Conservation (phyloP, 2,329 filamentous ascomycete species). For the Colletotrichum abscissum region DNA sequence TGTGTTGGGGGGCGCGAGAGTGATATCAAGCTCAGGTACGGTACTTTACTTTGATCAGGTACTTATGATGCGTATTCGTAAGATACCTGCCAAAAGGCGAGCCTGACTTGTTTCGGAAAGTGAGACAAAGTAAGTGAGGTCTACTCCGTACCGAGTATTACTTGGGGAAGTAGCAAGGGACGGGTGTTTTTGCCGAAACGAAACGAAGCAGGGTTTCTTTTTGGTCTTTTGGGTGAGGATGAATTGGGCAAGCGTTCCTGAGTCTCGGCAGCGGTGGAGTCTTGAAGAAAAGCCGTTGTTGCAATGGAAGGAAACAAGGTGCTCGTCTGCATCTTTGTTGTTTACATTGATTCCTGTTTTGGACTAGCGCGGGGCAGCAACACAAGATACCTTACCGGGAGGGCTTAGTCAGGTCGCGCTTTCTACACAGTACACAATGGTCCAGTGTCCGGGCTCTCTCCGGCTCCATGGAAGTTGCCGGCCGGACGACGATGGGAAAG, state of each 20-base stretch:
- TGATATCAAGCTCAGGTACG: not conserved
- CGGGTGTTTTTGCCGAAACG: not conserved
- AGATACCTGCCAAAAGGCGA: not conserved
- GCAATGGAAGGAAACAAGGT: constrained; percentile 3
- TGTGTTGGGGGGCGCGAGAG: not conserved
- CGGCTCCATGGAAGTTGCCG: not conserved
- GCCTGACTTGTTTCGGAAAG: not conserved
- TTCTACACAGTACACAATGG: too few species aligned
- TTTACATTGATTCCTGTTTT: constrained; percentile 28
- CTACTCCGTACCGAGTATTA: not conserved
- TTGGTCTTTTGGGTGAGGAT: not conserved
- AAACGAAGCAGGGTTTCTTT: not conserved
- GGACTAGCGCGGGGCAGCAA: constrained; percentile 24
- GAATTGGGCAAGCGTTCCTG: constrained; percentile 7
- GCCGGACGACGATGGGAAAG: not conserved
- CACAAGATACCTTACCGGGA: too few species aligned
- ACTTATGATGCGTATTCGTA: too few species aligned
- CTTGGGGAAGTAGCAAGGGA: not conserved
- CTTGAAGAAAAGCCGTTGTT: constrained; percentile 26
- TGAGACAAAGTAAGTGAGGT: not conserved
- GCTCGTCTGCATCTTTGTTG: constrained; percentile 14
- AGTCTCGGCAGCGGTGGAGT: constrained; percentile 1
- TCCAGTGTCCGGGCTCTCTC: constrained; percentile 9
- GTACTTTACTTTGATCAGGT: not conserved
- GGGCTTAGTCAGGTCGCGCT: too few species aligned